These are phyloP conservation scores for Domatiomyces globalis DNA, from an alignment of 2,329 filamentous ascomycete species.

Conservation along the genomic window DNA sequence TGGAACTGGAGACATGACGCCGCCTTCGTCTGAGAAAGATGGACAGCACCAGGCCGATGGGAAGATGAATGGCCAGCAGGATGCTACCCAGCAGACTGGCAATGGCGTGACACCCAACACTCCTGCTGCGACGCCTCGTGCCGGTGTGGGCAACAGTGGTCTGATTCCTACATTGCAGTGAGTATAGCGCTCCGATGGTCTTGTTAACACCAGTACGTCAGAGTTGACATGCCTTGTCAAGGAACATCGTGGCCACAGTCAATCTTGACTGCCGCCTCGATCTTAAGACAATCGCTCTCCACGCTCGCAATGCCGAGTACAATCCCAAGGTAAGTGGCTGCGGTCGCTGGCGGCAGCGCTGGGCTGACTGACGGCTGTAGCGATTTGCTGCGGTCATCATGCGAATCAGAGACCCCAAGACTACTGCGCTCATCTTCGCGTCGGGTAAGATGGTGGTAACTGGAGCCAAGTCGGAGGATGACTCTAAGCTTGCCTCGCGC, in stretches of 20 bases:
- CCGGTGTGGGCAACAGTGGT: conserved; percentile 68
- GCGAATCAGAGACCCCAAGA: conserved; percentile 98
- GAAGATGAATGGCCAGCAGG: conserved; percentile 38
- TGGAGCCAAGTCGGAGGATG: conserved; percentile 93
- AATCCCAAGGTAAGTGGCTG: conserved; percentile 71
- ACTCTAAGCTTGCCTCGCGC: conserved; percentile 88
- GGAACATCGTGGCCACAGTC: conserved; percentile 98
- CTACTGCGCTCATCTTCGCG: conserved; percentile 92
- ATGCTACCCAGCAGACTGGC: conserved; percentile 45
- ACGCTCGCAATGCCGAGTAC: conserved; percentile 96
- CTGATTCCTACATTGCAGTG: conserved; percentile 92
- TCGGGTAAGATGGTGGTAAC: conserved; percentile 99
- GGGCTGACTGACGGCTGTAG: conserved; percentile 41
- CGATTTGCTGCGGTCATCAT: conserved; percentile 99
- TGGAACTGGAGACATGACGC: conserved; percentile 67
- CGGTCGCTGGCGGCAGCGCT: conserved; percentile 14
- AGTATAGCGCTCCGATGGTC: conserved; percentile 47
- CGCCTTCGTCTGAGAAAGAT: conserved; percentile 59
- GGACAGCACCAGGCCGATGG: conserved; percentile 39
- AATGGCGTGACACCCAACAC: conserved; percentile 77
- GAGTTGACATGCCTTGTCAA: conserved; percentile 42
- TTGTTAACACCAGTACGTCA: conserved; percentile 26
- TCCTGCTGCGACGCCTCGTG: conserved; percentile 80
- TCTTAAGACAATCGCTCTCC: conserved; percentile 95
- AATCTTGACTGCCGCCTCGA: conserved; percentile 95